Base-by-base conservation (phyloP, 768 basidiomycete genomes). In the Suillus cothurnatus region DNA sequence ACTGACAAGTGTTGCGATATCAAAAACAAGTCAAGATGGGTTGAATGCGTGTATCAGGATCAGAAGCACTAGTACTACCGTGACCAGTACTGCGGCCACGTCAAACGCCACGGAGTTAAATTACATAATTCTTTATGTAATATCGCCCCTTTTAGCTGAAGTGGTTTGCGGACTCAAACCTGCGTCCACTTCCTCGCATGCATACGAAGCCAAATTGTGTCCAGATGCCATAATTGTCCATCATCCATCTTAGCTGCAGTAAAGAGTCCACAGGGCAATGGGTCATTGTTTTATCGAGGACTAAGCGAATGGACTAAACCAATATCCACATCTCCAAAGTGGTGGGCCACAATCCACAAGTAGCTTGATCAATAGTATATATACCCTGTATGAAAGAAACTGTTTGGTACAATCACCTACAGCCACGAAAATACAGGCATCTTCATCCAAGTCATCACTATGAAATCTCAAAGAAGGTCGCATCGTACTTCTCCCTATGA, bases 271-370 rank as follows among this genome's bases (percentile, higher is more conserved):
- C 58, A 28, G 28, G 41, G 9, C 28, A 39, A 39, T 6, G 26
- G 26, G 39, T 19, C 19, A 59, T 59, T 59, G 39, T 59, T 41
- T 28, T 31, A 12, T 28, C 39, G 31, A 14, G 12, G 3, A 39
- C 39, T 41, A 21, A 41, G 58, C 58, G n/a, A 41, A 19, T 43
- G 19, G 26, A 41, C 19, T 31, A 39, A 39, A 21, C 26, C 39
- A 59, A 31, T 21, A n/a, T 31, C 39, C 58, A 59, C 39, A 59
- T 28, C 26, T 41, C 12, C 38, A 39, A 6, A 19, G 38, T 26
- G 38, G 17, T 39, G 26, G 28, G 14, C 39, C 58, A 59, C 58
- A 59, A 41, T 26, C 58, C 58, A 59, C 58, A 41, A 17, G 19
- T 9, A 26, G 38, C 26, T 41, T 41, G 34, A 59, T 19, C 19